Conservation (phyloP, 2,329 filamentous ascomycete species). For the Zymoseptoria ardabiliae region DNA sequence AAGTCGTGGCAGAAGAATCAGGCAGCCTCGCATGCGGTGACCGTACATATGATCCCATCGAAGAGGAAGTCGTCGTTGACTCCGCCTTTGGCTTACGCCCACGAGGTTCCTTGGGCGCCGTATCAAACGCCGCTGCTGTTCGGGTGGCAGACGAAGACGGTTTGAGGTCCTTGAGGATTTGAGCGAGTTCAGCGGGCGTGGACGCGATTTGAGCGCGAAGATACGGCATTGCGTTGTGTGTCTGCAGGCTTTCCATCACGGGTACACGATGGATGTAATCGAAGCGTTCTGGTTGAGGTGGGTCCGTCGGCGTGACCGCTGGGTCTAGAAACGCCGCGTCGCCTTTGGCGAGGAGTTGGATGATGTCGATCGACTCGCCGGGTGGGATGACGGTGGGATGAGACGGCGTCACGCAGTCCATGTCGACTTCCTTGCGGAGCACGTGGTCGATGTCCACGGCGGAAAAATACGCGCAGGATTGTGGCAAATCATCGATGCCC, state of each 20-base stretch:
- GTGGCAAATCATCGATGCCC: constrained; percentile 89
- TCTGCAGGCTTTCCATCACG: constrained; percentile 64
- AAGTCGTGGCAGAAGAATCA: background rate
- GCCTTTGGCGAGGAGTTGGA: constrained; percentile 67
- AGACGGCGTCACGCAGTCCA: constrained; percentile 91
- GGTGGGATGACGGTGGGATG: constrained; percentile 70
- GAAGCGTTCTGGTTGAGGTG: constrained; percentile 56
- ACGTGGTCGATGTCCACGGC: constrained; percentile 93
- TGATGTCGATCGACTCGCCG: constrained; percentile 82
- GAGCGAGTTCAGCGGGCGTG: constrained; percentile 61
- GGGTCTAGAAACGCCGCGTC: constrained; percentile 62
- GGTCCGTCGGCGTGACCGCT: constrained; percentile 47
- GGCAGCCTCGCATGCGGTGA: background rate
- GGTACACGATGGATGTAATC: constrained; percentile 63
- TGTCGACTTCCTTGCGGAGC: constrained; percentile 94
- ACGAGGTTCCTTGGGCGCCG: constrained; percentile 1
- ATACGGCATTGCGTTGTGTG: constrained; percentile 42
- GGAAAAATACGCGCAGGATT: constrained; percentile 90
- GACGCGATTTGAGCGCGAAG: constrained; percentile 77
- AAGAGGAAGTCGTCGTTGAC: background rate
- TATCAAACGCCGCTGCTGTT: constrained; percentile 1
- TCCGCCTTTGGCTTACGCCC: background rate
- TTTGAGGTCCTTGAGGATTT: constrained; percentile 16
- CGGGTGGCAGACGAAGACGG: constrained; percentile 1
- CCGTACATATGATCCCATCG: background rate